phyloP scores from a whole-genome alignment of 257 asterid species.

The Gentiana straminea region DNA sequence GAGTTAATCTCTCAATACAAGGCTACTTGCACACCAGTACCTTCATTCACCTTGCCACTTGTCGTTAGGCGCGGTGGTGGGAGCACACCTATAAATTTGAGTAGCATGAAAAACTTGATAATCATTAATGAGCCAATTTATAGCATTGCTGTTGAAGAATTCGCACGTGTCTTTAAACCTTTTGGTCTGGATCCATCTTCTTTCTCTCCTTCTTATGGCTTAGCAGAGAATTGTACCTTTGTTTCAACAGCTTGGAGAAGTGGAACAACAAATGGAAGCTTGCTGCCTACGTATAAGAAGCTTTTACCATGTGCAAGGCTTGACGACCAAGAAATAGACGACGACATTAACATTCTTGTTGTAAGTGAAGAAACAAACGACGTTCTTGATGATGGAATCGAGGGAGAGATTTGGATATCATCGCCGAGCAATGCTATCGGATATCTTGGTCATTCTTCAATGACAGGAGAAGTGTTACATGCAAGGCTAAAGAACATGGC shows the following conservation, averaged over 20 bases:
- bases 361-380: constrained; percentile 52
- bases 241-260: constrained; percentile 74
- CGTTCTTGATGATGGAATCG: constrained; percentile 45
- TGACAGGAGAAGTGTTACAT: constrained; percentile 43
- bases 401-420: constrained; percentile 87
- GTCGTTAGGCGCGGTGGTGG: constrained; percentile 42
- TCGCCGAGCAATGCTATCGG: constrained; percentile 70
- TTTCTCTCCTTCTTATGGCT: constrained; percentile 71
- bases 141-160: constrained; percentile 29
- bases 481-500: constrained; percentile 23
- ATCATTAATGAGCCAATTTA: constrained; percentile 70
- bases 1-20: constrained; percentile 40
- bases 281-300: constrained; percentile 28
- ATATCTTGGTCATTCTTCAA: constrained; percentile 55
- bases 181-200: constrained; percentile 37
- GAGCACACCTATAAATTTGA: constrained; percentile 25
- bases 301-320: constrained; percentile 70
- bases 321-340: constrained; percentile 26
- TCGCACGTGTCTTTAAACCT: constrained; percentile 24
- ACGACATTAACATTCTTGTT: constrained; percentile 46
- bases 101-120: constrained; percentile 47
- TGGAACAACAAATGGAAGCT: constrained; percentile 6
- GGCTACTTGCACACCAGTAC: constrained; percentile 77
- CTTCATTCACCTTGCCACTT: constrained; percentile 64
- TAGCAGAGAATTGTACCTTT: constrained; percentile 73